Evolutionary conservation across 2,329 filamentous ascomycete species (phyloP).

Genomic region (Apiospora hydei): DNA sequence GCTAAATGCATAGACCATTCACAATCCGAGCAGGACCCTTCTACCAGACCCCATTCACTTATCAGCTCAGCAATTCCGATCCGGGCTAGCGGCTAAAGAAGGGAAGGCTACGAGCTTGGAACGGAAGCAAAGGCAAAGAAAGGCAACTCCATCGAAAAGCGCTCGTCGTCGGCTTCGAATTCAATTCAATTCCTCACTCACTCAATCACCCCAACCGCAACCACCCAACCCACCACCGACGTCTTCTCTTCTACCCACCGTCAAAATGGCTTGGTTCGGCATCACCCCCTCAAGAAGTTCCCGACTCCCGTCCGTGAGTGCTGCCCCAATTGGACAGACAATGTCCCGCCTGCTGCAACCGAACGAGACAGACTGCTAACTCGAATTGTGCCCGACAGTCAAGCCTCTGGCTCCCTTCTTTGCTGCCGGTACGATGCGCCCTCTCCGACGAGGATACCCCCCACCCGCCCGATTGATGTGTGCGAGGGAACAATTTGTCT

Average conservation of each 20-base stretch:
- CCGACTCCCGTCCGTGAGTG: slow-evolving; percentile 78
- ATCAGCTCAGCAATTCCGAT: not conserved
- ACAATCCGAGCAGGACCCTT: not conserved
- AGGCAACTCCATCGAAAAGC: slow-evolving; percentile 27
- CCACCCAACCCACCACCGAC: slow-evolving; percentile 37
- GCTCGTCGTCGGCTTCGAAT: slow-evolving; percentile 22
- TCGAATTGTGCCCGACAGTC: slow-evolving; percentile 62
- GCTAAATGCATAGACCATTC: not conserved
- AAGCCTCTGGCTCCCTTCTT: slow-evolving; percentile 94
- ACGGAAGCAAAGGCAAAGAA: slow-evolving; percentile 5
- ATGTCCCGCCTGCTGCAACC: slow-evolving; percentile 3
- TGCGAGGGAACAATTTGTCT: slow-evolving; percentile 29
- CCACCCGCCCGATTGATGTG: not conserved
- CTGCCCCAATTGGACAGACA: not conserved
- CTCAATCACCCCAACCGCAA: not conserved
- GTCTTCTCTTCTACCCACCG: slow-evolving; percentile 44
- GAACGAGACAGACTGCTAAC: slow-evolving; percentile 39
- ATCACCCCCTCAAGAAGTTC: slow-evolving; percentile 76
- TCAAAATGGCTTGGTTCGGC: slow-evolving; percentile 79
- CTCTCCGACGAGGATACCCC: not conserved
- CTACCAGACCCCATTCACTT: not conserved
- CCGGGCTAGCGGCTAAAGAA: slow-evolving; percentile 11
- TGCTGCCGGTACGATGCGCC: slow-evolving; percentile 78
- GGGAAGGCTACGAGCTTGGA: slow-evolving; percentile 9
- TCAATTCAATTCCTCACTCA: not conserved